phyloP scores from a whole-genome alignment of 2,329 filamentous ascomycete species.

The Fusarium anguioides region DNA sequence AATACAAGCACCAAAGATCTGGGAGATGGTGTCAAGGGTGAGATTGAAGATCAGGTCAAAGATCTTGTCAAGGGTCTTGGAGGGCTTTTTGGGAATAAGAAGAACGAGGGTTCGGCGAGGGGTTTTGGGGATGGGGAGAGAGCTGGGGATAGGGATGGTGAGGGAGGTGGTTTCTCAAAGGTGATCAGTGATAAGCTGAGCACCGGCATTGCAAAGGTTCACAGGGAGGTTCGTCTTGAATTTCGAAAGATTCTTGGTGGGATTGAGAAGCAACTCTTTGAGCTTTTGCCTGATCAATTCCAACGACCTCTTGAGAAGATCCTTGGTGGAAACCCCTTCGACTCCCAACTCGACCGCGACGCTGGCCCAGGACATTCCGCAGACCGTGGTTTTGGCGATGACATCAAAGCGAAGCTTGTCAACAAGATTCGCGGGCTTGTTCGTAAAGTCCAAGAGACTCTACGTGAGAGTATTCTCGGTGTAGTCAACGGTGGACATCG shows the following conservation, averaged over 20 bases:
- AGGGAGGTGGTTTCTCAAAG: constrained; percentile 53
- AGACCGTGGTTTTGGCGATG: constrained; percentile 56
- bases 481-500: constrained; percentile 60
- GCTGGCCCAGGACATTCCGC: constrained; percentile 36
- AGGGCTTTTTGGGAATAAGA: constrained; percentile 54
- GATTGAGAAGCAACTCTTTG: constrained; percentile 60
- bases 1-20: constrained; percentile 56
- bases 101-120: constrained; percentile 49
- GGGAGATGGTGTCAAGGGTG: constrained; percentile 57
- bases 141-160: constrained; percentile 40
- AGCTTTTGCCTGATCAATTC: constrained; percentile 56
- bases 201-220: constrained; percentile 56
- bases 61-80: constrained; percentile 58
- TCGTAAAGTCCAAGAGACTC: constrained; percentile 58
- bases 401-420: constrained; percentile 58
- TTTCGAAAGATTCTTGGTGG: constrained; percentile 57
- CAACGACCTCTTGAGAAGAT: constrained; percentile 59
- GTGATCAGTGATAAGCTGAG: constrained; percentile 60
- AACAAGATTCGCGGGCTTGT: constrained; percentile 57
- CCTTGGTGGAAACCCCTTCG: constrained; percentile 59
- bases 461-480: constrained; percentile 57
- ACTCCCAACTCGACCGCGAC: constrained; percentile 55
- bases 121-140: constrained; percentile 47
- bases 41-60: constrained; percentile 58
- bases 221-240: constrained; percentile 58